Evolutionary conservation across 345 rosid genomes (phyloP).

Genomic region (Eucalyptus regnans): DNA sequence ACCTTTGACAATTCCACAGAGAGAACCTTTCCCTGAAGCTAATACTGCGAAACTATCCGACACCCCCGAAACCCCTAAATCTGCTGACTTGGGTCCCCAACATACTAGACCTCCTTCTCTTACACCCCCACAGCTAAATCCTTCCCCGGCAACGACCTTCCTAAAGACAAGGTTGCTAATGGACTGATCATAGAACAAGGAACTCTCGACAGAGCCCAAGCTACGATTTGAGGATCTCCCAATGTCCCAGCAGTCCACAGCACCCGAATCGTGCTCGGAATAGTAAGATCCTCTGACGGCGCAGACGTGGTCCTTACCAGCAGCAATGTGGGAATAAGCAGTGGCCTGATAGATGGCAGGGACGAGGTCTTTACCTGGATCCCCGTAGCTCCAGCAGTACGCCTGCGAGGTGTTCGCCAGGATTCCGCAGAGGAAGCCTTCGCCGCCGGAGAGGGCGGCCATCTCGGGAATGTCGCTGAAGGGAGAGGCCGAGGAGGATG

Average conservation of each 20-base stretch:
- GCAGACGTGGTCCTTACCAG: slow-evolving; percentile 76
- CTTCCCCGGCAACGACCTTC: slow-evolving; percentile 67
- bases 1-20: slow-evolving; percentile 48
- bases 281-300: slow-evolving; percentile 85
- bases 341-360: slow-evolving; percentile 36
- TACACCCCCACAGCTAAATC: slow-evolving; percentile 75
- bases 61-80: slow-evolving; percentile 28
- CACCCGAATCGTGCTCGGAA: slow-evolving; percentile 54
- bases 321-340: slow-evolving; percentile 68
- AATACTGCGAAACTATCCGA: slow-evolving; percentile 26
- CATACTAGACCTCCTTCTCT: slow-evolving; percentile 67
- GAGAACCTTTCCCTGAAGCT: slow-evolving; percentile 39
- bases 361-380: slow-evolving; percentile 51
- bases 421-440: slow-evolving; percentile 74
- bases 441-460: slow-evolving; percentile 71
- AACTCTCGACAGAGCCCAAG: slow-evolving; percentile 20
- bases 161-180: slow-evolving; percentile 37
- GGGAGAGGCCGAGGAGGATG: slow-evolving; percentile 2
- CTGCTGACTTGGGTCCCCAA: slow-evolving; percentile 63
- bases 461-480: slow-evolving; percentile 29
- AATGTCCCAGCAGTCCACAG: slow-evolving; percentile 76
- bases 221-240: slow-evolving; percentile 14
- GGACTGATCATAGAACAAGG: slow-evolving; percentile 26
- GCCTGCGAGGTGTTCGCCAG: slow-evolving; percentile 56
- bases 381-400: slow-evolving; percentile 48